phyloP scores from a whole-genome alignment of 345 rosid genomes.

The Carallia brachiata region DNA sequence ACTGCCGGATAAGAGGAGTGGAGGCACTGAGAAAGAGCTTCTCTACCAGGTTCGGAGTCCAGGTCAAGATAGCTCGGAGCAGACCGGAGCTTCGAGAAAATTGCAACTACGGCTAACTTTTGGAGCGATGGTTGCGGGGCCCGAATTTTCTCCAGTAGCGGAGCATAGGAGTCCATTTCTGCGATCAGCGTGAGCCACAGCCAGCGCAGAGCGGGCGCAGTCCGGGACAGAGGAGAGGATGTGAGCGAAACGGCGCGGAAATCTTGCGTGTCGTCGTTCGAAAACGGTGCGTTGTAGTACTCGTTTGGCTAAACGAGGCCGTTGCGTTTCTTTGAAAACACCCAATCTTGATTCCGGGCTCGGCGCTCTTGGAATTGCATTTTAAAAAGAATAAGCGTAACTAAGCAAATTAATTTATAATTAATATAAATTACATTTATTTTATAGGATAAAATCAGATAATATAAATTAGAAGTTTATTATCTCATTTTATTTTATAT shows the following conservation, averaged over 20 bases:
- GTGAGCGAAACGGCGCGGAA: background rate
- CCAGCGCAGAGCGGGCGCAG: background rate
- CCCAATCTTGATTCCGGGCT: too few species aligned
- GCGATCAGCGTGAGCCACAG: background rate
- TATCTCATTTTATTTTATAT: too few species aligned
- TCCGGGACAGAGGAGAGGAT: background rate
- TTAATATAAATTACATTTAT: too few species aligned
- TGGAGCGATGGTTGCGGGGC: slow-evolving; percentile 84
- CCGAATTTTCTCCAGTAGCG: slow-evolving; percentile 66
- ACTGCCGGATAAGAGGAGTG: slow-evolving; percentile 59
- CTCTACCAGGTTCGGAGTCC: slow-evolving; percentile 59
- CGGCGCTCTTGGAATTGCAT: too few species aligned
- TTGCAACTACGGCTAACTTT: slow-evolving; percentile 63
- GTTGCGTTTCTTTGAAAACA: too few species aligned
- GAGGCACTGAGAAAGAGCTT: slow-evolving; percentile 69
- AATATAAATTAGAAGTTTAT: too few species aligned
- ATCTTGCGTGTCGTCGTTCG: too few species aligned
- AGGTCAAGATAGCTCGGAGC: slow-evolving; percentile 47
- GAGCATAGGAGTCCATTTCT: slow-evolving; percentile 59
- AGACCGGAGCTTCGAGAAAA: slow-evolving; percentile 78
- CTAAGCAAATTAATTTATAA: too few species aligned
- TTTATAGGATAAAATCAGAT: too few species aligned
- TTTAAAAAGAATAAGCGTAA: too few species aligned
- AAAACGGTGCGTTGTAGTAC: too few species aligned
- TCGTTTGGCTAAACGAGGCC: too few species aligned